Evolutionary conservation across 176 grass and related monocot species (phyloP).

Genomic region (Cenchrus purpureus): DNA sequence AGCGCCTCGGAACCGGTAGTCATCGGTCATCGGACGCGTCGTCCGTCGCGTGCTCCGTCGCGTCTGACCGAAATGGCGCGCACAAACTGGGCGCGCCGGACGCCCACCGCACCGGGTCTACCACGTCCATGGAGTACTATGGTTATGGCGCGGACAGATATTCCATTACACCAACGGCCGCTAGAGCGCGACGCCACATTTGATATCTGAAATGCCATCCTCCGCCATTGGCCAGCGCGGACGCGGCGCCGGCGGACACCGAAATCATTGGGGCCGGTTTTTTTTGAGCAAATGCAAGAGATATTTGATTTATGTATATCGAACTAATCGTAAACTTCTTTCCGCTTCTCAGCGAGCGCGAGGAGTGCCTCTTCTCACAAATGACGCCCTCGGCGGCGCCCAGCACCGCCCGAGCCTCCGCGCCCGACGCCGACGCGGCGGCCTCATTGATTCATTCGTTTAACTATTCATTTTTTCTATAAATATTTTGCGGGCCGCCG

Average conservation of each 20-base stretch:
- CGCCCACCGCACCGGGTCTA: conserved; percentile 53
- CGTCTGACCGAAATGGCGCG: conserved; percentile 71
- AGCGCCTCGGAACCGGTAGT: conserved; percentile 67
- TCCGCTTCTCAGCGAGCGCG: conserved; percentile 65
- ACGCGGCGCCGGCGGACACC: conserved; percentile 59
- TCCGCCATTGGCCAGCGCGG: conserved; percentile 55
- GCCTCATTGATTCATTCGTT: conserved; percentile 94
- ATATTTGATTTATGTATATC: too few relatives aligned
- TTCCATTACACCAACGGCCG: conserved; percentile 83
- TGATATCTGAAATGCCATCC: too few relatives aligned
- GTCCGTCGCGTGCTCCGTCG: conserved; percentile 88
- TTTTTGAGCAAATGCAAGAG: too few relatives aligned
- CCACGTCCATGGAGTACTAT: too few relatives aligned
- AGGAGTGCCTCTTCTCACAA: conserved; percentile 66
- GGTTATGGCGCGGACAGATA: conserved; percentile 69
- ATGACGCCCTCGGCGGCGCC: conserved; percentile 56
- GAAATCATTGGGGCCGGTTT: conserved; percentile 70
- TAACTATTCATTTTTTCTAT: too few relatives aligned
- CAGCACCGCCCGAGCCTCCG: conserved; percentile 55
- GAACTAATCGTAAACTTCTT: too few relatives aligned
- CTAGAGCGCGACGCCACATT: conserved; percentile 51
- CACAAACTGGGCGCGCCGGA: conserved; percentile 54
- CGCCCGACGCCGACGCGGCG: conserved; percentile 48
- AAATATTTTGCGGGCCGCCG: conserved; percentile 15
- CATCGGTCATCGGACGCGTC: conserved; percentile 71